phyloP scores from a whole-genome alignment of 495 filamentous ascomycete genomes.

The Penicillium dipodomyicola region DNA sequence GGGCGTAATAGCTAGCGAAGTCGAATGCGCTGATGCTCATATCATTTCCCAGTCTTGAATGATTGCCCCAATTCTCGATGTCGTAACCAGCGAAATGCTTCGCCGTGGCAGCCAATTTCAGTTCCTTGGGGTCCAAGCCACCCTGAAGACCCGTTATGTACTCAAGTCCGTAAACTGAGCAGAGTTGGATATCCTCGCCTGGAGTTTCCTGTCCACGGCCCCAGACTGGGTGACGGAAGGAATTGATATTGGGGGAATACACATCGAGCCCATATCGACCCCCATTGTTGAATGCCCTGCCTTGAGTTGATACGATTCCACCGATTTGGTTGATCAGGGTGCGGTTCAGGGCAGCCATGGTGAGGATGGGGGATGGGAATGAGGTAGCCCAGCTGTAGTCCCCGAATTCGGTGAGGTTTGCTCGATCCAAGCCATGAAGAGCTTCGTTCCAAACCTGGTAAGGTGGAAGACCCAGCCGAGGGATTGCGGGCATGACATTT shows the following conservation, averaged over 20 bases:
- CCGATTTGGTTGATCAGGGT: constrained; percentile 57
- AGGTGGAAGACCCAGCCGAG: constrained; percentile 53
- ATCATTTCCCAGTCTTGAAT: constrained; percentile 54
- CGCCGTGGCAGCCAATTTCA: constrained; percentile 61
- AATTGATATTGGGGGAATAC: constrained; percentile 70
- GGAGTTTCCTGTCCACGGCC: constrained; percentile 63
- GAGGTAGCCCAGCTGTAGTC: constrained; percentile 59
- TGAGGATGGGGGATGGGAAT: constrained; percentile 59
- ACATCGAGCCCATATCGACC: constrained; percentile 57
- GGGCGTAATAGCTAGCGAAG: constrained; percentile 51
- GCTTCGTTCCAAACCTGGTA: constrained; percentile 53
- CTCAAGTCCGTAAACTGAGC: constrained; percentile 52
- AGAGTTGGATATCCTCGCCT: constrained; percentile 59
- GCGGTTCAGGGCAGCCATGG: constrained; percentile 60
- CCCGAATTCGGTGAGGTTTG: constrained; percentile 49
- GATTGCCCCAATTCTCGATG: constrained; percentile 57
- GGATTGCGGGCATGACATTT: constrained; percentile 53
- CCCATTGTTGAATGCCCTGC: constrained; percentile 64
- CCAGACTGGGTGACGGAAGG: constrained; percentile 61
- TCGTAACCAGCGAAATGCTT: constrained; percentile 69
- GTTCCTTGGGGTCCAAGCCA: constrained; percentile 38
- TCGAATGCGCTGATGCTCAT: constrained; percentile 55
- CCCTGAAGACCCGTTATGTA: constrained; percentile 63
- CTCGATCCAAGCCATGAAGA: constrained; percentile 58
- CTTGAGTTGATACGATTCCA: constrained; percentile 58